Evolutionary conservation across 139 green algal species (phyloP).

Genomic region (Chlorella ohadii): DNA sequence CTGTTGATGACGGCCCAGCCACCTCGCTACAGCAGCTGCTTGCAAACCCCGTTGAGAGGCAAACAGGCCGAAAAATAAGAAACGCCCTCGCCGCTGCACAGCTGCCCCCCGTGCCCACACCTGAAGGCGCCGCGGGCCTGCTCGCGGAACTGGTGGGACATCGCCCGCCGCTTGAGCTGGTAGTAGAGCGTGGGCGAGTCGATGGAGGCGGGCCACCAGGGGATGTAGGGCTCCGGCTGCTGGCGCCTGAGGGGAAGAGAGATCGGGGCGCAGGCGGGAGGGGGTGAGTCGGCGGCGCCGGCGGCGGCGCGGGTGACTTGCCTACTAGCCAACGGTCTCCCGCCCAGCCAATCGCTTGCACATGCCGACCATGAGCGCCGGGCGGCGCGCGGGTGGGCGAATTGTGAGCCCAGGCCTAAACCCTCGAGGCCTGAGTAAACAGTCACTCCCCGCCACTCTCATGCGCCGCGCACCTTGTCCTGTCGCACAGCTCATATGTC

Average conservation of each 20-base stretch:
- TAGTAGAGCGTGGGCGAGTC: conserved; percentile 18
- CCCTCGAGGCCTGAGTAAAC: no score
- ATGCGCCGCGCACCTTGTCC: background rate
- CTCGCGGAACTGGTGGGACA: conserved; percentile 1
- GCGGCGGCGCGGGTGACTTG: no score
- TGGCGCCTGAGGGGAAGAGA: background rate
- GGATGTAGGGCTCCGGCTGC: background rate
- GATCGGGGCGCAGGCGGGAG: background rate
- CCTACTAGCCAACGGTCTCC: no score
- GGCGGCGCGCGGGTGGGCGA: no score
- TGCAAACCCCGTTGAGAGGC: no score
- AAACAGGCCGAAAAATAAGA: background rate
- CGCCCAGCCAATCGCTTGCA: no score
- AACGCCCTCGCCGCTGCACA: background rate
- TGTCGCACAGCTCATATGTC: conserved; percentile 14
- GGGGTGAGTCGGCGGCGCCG: no score
- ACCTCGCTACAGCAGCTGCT: no score
- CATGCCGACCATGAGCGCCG: no score
- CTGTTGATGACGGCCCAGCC: no score
- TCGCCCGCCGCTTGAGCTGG: conserved; percentile 1
- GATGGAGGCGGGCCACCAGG: conserved; percentile 20
- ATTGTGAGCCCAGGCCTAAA: no score
- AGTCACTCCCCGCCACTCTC: no score
- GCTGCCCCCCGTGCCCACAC: background rate
- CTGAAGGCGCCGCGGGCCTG: background rate